A percentile compares a stretch with the other conserved stretches of the same genome.
Conservation (phyloP, 1,284 basidiomycete species). For the Ceratobasidium papillatum region DNA sequence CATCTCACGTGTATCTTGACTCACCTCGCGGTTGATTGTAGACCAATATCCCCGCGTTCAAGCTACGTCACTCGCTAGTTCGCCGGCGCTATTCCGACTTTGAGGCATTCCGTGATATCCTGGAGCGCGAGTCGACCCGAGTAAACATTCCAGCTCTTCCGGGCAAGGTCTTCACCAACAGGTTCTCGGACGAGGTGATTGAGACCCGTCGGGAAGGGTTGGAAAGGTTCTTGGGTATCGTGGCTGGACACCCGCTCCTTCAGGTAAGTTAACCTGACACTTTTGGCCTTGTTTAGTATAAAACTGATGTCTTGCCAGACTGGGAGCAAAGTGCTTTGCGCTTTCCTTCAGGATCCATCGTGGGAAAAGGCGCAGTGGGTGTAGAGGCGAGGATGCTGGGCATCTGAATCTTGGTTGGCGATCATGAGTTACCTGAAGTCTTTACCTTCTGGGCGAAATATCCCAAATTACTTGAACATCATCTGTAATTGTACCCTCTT, state of each 20-base stretch:
- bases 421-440: slow-evolving; percentile 25
- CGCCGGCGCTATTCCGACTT: slow-evolving; percentile 98
- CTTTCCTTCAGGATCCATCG: slow-evolving; percentile 91
- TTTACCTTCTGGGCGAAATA: slow-evolving; percentile 19
- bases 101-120: slow-evolving; percentile 97
- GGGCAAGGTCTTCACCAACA: slow-evolving; percentile 95
- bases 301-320: slow-evolving; percentile 64
- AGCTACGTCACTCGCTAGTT: slow-evolving; percentile 92
- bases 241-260: slow-evolving; percentile 94
- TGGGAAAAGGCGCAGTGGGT: slow-evolving; percentile 84
- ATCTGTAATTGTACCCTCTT: slow-evolving; percentile 37
- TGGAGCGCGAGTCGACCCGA: slow-evolving; percentile 95
- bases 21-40: slow-evolving; percentile 51
- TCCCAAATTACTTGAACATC: slow-evolving; percentile 19
- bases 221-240: slow-evolving; percentile 94
- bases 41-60: slow-evolving; percentile 99
- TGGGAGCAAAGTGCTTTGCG: slow-evolving; percentile 95
- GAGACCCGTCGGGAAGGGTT: slow-evolving; percentile 91
- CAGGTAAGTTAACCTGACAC: slow-evolving; percentile 68
- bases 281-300: background rate
- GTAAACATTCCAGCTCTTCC: slow-evolving; percentile 98
- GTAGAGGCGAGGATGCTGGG: slow-evolving; percentile 51
- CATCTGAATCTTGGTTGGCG: slow-evolving; percentile 14
- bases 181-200: slow-evolving; percentile 98
- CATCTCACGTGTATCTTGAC: background rate